phyloP scores from a whole-genome alignment of 2,329 filamentous ascomycete genomes.

The Penicillium thymicola region DNA sequence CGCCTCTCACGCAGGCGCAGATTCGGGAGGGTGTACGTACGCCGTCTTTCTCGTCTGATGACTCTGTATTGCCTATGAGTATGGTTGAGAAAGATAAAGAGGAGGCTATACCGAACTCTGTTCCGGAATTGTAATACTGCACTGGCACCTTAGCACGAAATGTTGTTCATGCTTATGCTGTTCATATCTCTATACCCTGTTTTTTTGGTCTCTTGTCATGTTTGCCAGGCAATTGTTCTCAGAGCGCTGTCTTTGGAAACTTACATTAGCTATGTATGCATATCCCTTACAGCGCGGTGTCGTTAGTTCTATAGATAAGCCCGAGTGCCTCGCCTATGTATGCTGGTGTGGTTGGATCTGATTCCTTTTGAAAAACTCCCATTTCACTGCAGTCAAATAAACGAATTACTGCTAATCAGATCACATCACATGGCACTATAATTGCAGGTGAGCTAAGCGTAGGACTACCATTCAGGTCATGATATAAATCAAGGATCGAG shows the following conservation, averaged over 20 bases:
- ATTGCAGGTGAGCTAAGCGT: background rate
- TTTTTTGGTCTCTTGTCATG: background rate
- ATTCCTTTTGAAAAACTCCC: background rate
- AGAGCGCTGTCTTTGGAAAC: background rate
- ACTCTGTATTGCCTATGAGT: constrained; percentile 27
- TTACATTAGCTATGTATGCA: background rate
- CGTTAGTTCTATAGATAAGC: background rate
- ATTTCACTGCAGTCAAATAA: background rate
- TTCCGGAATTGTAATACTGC: constrained; percentile 25
- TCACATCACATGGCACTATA: background rate
- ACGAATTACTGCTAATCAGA: background rate
- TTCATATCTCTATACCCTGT: constrained; percentile 11
- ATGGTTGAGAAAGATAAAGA: constrained; percentile 27
- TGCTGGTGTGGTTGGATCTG: background rate
- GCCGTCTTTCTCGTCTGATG: constrained; percentile 37
- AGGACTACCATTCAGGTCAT: background rate
- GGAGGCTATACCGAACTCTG: constrained; percentile 19
- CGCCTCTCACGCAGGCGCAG: constrained; percentile 39
- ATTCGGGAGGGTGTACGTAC: constrained; percentile 34
- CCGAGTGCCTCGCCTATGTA: background rate
- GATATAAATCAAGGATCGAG: background rate
- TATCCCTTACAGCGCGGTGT: background rate
- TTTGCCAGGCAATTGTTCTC: background rate
- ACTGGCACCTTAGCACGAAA: constrained; percentile 2
- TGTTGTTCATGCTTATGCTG: background rate